Evolutionary conservation across 208 protist species (phyloP).

Genomic region (Tritrichomonas foetus): DNA sequence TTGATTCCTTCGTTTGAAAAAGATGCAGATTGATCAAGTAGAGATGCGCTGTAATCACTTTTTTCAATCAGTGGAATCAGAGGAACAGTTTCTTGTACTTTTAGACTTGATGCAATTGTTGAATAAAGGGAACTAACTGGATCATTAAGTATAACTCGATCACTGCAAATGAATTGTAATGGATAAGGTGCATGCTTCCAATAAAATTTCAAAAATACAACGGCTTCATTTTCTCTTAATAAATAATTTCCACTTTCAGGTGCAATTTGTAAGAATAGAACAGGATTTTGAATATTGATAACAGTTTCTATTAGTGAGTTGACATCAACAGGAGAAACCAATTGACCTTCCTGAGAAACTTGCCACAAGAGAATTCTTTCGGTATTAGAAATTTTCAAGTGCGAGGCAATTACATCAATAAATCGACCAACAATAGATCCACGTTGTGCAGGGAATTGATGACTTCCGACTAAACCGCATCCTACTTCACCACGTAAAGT

Average conservation of each 20-base stretch:
- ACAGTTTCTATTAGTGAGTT: too few species aligned
- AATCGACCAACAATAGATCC: neutral
- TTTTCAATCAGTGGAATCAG: too few species aligned
- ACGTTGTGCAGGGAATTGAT: neutral
- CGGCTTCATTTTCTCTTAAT: neutral
- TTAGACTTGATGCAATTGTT: neutral
- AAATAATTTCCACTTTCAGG: neutral
- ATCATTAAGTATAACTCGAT: neutral
- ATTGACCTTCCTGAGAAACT: neutral
- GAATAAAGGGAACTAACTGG: neutral
- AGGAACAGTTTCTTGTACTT: neutral
- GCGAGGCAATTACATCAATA: neutral
- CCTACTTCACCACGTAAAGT: neutral
- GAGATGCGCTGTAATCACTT: too few species aligned
- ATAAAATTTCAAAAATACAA: neutral
- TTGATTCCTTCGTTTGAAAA: too few species aligned
- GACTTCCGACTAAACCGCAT: neutral
- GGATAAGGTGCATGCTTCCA: neutral
- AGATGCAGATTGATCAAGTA: too few species aligned
- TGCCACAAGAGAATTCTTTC: neutral
- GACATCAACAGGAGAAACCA: neutral
- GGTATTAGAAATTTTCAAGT: neutral
- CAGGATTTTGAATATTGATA: neutral
- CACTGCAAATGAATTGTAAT: neutral
- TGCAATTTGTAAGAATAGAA: neutral